Evolutionary conservation across 2,329 filamentous ascomycete genomes (phyloP), one percentile per base, ranked within the genome.

Genomic region (Sclerotinia sclerotiorum): DNA sequence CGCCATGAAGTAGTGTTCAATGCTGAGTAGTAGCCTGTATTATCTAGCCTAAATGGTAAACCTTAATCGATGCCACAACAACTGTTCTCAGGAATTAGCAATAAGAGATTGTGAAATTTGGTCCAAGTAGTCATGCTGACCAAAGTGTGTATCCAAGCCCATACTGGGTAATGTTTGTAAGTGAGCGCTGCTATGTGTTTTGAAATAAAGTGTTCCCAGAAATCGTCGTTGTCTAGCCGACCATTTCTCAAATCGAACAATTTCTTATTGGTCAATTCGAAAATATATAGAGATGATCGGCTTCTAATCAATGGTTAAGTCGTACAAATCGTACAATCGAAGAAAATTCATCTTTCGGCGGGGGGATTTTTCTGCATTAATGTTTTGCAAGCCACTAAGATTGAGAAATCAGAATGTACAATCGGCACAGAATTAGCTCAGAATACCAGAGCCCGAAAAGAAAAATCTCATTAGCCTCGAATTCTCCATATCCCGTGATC

Each of bases 261-360:
- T 4, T n/a, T n/a, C 5, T n/a, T 10, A 10, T 19, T n/a, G 4
- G 17, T 32, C 19, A 32, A 1, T 15, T n/a, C 13, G 2, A 19
- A n/a, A 8, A 11, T 13, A n/a, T 17, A 10, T 2, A n/a, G 42
- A 48, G 19, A 46, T n/a, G 1, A 15, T 32, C 46, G 8, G 10
- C 24, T 8, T 15, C 8, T 0, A 2, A 3, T 4, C 2, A 13
- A 5, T 10, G 2, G 3, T 32, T 29, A 13, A 39, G 2, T 3
- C 8, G 32, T 1, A 13, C 7, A 13, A 39, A 1, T 3, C 8
- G 32, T 1, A 13, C 7, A 15, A 24, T n/a, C 21, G 21, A 10
- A 24, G 21, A 39, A 3, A 13, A 39, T 7, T 6, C 5, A 11
- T 21, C 19, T 29, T 8, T 21, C 8, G 3, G 4, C 32, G 5